Evolutionary conservation across 768 basidiomycete species (phyloP).

Genomic region (Termitomyces sp.): DNA sequence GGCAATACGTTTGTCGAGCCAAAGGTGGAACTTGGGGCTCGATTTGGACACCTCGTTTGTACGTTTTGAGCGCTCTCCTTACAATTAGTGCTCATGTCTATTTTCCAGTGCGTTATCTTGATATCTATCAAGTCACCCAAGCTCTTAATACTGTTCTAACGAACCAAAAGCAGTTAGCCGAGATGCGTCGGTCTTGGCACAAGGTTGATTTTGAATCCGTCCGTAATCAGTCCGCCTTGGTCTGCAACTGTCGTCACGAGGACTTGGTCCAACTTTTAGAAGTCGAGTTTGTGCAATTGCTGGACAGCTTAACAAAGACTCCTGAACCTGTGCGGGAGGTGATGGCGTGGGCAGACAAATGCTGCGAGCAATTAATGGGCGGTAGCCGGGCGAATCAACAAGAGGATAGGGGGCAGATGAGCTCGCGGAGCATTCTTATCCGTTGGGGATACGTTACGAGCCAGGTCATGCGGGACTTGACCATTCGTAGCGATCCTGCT

Average conservation of each 20-base stretch:
- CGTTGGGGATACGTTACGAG: conserved; percentile 92
- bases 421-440: conserved; percentile 81
- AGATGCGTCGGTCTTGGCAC: conserved; percentile 86
- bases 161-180: conserved; percentile 76
- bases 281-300: conserved; percentile 73
- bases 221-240: conserved; percentile 86
- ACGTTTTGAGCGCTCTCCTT: conserved; percentile 27
- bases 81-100: conserved; percentile 4
- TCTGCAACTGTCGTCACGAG: conserved; percentile 90
- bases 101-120: conserved; percentile 75
- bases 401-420: conserved; percentile 81
- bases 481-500: conserved; percentile 87
- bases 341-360: conserved; percentile 90
- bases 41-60: conserved; percentile 89
- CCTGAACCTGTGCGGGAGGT: conserved; percentile 79
- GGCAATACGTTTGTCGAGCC: conserved; percentile 89
- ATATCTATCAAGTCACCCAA: conserved; percentile 89
- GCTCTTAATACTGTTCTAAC: conserved; percentile 84
- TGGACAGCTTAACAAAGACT: conserved; percentile 68
- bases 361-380: conserved; percentile 80
- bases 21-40: conserved; percentile 85
- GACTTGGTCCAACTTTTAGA: conserved; percentile 82
- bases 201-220: conserved; percentile 90
- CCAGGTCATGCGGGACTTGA: conserved; percentile 89
- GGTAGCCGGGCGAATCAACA: conserved; percentile 46